Conservation (phyloP, 495 filamentous ascomycete genomes). For the Penicillium coffeae region DNA sequence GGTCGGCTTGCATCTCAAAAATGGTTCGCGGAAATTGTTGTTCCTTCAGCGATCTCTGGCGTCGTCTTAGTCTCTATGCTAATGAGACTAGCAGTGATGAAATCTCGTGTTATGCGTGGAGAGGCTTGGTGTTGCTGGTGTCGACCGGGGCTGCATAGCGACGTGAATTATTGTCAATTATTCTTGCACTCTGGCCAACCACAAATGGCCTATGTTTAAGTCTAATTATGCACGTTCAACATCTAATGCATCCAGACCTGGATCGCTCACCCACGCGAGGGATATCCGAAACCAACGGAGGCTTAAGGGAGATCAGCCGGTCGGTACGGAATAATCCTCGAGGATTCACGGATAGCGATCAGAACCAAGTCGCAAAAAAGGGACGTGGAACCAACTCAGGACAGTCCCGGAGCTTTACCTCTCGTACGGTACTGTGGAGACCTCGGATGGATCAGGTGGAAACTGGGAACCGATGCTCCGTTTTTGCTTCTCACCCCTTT, state of each 20-base stretch:
- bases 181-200: background rate
- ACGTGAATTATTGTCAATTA: conserved; percentile 12
- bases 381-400: conserved; percentile 7
- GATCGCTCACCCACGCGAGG: background rate
- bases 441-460: conserved; percentile 22
- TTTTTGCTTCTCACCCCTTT: conserved; percentile 7
- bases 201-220: background rate
- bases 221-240: background rate
- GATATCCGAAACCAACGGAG: background rate
- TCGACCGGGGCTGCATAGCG: background rate
- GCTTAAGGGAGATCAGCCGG: background rate
- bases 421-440: conserved; percentile 17
- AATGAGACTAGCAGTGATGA: conserved; percentile 10
- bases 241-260: background rate
- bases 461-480: conserved; percentile 4
- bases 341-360: too few species aligned
- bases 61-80: conserved; percentile 9
- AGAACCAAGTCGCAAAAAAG: too few species aligned
- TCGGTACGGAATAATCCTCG: too few species aligned
- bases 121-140: background rate
- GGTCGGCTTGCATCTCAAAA: background rate
- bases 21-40: conserved; percentile 13
- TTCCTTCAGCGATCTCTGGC: conserved; percentile 6
- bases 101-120: conserved; percentile 2
- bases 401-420: too few species aligned